A percentile compares a stretch with the other conserved stretches of the same genome.
These are phyloP conservation scores for Eruca vesicaria DNA, from an alignment of 441 rosid genomes.

Conservation along the genomic window DNA sequence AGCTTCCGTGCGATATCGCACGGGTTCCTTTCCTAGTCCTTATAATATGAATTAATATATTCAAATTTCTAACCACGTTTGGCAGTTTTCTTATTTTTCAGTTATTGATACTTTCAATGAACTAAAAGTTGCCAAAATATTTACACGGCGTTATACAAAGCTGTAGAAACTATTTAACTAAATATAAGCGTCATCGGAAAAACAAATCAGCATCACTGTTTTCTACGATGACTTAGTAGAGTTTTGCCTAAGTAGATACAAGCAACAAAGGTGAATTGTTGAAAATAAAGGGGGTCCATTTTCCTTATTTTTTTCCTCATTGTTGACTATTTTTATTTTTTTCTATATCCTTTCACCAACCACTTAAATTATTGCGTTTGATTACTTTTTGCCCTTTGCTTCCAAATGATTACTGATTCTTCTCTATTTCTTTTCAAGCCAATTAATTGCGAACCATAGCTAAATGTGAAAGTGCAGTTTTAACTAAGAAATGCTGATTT, in stretches of 20 bases:
- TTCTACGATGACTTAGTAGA: background rate
- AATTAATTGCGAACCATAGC: background rate
- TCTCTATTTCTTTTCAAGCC: background rate
- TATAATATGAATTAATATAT: too few species aligned
- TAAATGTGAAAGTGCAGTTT: conserved; percentile 2
- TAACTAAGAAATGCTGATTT: background rate
- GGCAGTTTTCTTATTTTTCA: background rate
- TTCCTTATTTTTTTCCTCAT: background rate
- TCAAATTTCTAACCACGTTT: background rate
- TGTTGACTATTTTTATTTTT: conserved; percentile 29
- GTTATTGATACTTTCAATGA: background rate
- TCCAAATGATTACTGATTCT: conserved; percentile 22
- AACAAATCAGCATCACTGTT: background rate
- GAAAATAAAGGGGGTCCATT: conserved; percentile 25
- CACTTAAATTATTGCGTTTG: conserved; percentile 23
- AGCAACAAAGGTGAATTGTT: conserved; percentile 26
- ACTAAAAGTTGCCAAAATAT: background rate
- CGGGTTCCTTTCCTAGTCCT: too few species aligned
- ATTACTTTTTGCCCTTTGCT: background rate
- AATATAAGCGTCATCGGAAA: background rate
- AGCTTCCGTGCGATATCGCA: too few species aligned
- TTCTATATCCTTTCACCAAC: conserved; percentile 25
- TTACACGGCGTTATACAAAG: background rate
- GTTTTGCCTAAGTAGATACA: conserved; percentile 13
- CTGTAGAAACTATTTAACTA: background rate